Evolutionary conservation across 148 eudicot species (phyloP).

Genomic region (Rhododendron williamsianum): DNA sequence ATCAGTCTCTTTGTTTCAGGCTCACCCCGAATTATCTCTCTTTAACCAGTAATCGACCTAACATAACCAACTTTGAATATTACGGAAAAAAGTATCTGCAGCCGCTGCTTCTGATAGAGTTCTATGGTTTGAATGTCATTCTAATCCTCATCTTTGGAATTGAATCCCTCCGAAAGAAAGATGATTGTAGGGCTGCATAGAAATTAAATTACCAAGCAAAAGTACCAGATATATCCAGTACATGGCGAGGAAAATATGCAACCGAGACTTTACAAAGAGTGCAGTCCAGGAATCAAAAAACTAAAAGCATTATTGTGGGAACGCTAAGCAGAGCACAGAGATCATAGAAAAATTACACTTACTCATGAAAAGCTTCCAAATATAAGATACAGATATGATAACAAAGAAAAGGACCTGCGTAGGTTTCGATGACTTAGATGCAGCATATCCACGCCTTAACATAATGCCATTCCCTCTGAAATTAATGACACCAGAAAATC

Average conservation of each 20-base stretch:
- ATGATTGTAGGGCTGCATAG: neutral
- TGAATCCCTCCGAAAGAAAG: neutral
- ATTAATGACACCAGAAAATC: slow-evolving; percentile 54
- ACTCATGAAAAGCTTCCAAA: neutral
- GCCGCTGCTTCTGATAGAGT: neutral
- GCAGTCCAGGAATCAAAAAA: neutral
- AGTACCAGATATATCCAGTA: neutral
- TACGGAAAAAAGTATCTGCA: neutral
- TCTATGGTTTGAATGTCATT: neutral
- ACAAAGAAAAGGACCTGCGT: slow-evolving; percentile 55
- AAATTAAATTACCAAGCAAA: neutral
- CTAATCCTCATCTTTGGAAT: neutral
- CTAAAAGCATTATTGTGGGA: neutral
- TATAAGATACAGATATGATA: neutral
- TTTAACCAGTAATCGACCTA: neutral
- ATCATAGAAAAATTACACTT: neutral
- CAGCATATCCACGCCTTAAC: slow-evolving; percentile 91
- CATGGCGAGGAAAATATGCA: neutral
- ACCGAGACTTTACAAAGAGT: neutral
- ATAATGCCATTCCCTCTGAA: slow-evolving; percentile 67
- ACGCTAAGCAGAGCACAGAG: neutral
- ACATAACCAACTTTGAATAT: neutral
- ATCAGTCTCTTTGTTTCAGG: neutral
- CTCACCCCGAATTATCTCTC: neutral
- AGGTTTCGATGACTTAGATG: slow-evolving; percentile 75